phyloP scores from a whole-genome alignment of 306 rosid genomes.

The Cucurbita pepo region DNA sequence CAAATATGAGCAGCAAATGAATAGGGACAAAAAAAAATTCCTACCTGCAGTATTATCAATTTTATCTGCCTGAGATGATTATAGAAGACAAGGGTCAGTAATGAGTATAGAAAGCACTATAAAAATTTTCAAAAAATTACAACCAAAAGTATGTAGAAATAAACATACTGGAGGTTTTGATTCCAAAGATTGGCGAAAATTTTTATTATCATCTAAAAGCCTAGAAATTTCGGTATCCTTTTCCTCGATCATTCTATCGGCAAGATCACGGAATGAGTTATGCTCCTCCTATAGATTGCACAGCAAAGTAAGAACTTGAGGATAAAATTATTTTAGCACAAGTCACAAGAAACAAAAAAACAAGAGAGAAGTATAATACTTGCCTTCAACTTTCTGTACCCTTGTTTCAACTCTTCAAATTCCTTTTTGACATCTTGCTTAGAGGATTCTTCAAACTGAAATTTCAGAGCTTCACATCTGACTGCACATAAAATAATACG shows the following conservation, averaged over 20 bases:
- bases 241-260: constrained; percentile 85
- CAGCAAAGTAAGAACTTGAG: constrained; percentile 13
- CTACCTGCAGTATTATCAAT: constrained; percentile 49
- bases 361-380: constrained; percentile 9
- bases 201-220: constrained; percentile 63
- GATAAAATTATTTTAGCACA: not conserved
- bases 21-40: constrained; percentile 5
- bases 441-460: constrained; percentile 58
- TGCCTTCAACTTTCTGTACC: constrained; percentile 68
- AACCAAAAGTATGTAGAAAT: constrained; percentile 7
- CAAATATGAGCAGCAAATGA: not conserved
- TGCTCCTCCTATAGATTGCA: constrained; percentile 60
- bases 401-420: constrained; percentile 62
- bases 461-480: constrained; percentile 66
- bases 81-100: not conserved
- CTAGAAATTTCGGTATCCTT: constrained; percentile 78
- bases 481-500: constrained; percentile 32
- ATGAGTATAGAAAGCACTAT: not conserved
- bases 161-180: constrained; percentile 51
- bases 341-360: not conserved
- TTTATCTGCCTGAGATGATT: constrained; percentile 46
- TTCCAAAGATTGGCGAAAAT: constrained; percentile 59
- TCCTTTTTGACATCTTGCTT: constrained; percentile 55
- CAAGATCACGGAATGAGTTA: constrained; percentile 73
- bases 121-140: not conserved